Conservation (phyloP, 805 yeast genomes). For the Barnettozyma populi region DNA sequence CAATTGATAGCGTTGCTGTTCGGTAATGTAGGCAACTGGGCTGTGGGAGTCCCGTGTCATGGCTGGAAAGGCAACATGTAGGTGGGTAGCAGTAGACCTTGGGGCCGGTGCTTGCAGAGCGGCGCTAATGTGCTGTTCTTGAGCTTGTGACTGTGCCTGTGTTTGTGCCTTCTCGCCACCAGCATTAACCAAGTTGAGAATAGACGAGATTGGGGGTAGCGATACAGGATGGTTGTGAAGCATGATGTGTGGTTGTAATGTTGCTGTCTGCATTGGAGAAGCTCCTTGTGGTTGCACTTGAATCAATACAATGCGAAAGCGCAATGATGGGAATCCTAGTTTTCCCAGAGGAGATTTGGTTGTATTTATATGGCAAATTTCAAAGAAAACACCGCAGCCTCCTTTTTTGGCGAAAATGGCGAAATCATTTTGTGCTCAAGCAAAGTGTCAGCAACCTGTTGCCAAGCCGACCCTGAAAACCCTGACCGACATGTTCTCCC, state of each 20-base stretch:
- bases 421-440: constrained; percentile 1
- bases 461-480: constrained; percentile 8
- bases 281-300: neutral
- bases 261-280: neutral
- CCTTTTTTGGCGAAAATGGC: neutral
- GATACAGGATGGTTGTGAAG: constrained; percentile 3
- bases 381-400: neutral
- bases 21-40: constrained; percentile 1
- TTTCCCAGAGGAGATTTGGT: neutral
- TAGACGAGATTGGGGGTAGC: constrained; percentile 13
- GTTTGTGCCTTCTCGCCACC: neutral
- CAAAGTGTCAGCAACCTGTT: constrained; percentile 4
- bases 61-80: neutral
- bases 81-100: neutral
- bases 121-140: neutral
- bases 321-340: neutral
- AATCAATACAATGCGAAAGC: neutral
- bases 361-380: neutral
- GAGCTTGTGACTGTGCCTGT: neutral
- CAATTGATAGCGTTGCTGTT: constrained; percentile 6
- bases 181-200: constrained; percentile 3
- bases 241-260: constrained; percentile 1
- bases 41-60: neutral
- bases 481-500: no score
- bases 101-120: neutral